Evolutionary conservation across 345 rosid genomes (phyloP).

Genomic region (Citrus trifoliata): DNA sequence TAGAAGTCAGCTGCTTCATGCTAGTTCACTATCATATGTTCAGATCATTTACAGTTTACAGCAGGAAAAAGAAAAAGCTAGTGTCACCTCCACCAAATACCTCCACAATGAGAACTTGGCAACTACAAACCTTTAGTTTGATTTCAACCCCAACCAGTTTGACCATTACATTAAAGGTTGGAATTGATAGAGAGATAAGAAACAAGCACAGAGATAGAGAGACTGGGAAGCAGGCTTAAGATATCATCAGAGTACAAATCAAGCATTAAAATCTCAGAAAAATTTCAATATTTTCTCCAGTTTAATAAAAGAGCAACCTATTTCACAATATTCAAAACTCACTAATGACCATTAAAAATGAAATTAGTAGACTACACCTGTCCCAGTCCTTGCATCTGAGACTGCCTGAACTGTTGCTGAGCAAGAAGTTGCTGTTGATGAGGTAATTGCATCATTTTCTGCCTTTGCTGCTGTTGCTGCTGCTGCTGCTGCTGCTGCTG

Average conservation of each 20-base stretch:
- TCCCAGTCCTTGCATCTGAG: constrained; percentile 66
- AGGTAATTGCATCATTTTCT: constrained; percentile 73
- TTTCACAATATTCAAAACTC: not conserved
- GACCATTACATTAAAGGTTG: not conserved
- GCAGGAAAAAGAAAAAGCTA: not conserved
- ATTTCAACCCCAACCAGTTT: not conserved
- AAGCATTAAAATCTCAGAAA: not conserved
- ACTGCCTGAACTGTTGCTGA: constrained; percentile 77
- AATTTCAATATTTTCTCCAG: not conserved
- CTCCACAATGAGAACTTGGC: not conserved
- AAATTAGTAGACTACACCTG: constrained; percentile 44
- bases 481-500: constrained; percentile 62
- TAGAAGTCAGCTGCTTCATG: not conserved
- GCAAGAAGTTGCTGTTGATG: constrained; percentile 76
- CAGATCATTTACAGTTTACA: not conserved
- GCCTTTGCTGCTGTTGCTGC: constrained; percentile 58
- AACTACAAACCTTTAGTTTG: not conserved
- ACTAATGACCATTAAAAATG: not conserved
- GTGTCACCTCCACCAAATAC: not conserved
- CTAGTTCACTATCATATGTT: not conserved
- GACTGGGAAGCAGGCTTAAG: not conserved
- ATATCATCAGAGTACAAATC: not conserved
- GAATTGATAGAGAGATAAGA: not conserved
- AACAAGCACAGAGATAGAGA: not conserved
- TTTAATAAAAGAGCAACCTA: not conserved